Evolutionary conservation across 2,329 filamentous ascomycete genomes (phyloP), one percentile per base, ranked within the genome.

Genomic region (Colletotrichum karsti): DNA sequence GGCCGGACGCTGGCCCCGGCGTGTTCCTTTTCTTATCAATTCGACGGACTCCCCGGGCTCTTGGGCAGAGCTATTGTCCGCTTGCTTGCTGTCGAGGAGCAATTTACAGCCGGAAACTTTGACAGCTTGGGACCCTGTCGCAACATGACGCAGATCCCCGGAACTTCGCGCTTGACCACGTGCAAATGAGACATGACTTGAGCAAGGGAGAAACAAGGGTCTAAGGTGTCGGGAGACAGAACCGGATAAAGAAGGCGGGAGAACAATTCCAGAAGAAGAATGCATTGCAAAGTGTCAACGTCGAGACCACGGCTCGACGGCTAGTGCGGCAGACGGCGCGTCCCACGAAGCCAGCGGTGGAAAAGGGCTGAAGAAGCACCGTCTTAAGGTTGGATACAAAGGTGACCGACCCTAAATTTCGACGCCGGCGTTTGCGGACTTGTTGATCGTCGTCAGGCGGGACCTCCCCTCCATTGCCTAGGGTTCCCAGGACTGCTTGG

Each of bases 201-300:
- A 42, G 20, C 24, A 22, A 37, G 50, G 22, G n/a, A 5, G n/a
- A 39, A 10, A 35, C 18, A 37, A 37, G 22, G 53, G 18, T 44
- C 6, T 24, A 42, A 35, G 20, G 35, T 42, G 57, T 39, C 60
- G 53, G 64, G 51, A 64, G 64, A 64, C n/a, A n/a, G n/a, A n/a
- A 22, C n/a, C n/a, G n/a, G 22, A 22, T 15, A 33, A 42, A 35
- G 20, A 28, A 44, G 57, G 50, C 60, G 53, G 64, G 51, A 64
- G 64, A 64, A 67, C 26, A 42, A 15, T 64, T 58, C 60, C 60
- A 67, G 64, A 67, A 64, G 46, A n/a, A n/a, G n/a, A n/a, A n/a
- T n/a, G n/a, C 20, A 24, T 20, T 28, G 28, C 30, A 26, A 30
- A 33, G 55, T 39, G 58, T 35, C 28, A n/a, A 26, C 13, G 30